Percentiles rank a stretch among this genome's conserved stretches.
Evolutionary conservation across 1,284 basidiomycete species (phyloP).

Genomic region (Naganishia albida): DNA sequence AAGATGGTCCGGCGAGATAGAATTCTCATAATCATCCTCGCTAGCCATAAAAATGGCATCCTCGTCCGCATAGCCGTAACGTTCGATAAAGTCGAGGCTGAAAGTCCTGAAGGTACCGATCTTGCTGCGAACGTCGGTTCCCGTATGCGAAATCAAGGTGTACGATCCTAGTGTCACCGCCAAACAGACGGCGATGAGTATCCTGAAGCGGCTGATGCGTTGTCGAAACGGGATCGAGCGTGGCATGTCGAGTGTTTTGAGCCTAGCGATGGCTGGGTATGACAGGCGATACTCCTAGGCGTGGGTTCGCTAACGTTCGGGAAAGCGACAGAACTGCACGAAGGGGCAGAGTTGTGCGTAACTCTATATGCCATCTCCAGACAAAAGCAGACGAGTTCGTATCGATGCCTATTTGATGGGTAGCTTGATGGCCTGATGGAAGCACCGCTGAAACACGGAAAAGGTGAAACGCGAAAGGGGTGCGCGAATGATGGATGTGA

Average conservation of each 20-base stretch:
- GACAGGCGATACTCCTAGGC: neutral
- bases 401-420: no score
- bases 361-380: no score
- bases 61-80: conserved; percentile 12
- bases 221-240: conserved; percentile 5
- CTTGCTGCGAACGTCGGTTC: neutral
- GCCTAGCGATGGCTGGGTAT: neutral
- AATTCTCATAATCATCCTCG: neutral
- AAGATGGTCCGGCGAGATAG: neutral
- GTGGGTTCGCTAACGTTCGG: no score
- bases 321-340: no score
- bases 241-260: neutral
- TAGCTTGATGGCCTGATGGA: no score
- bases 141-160: neutral
- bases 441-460: no score
- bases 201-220: neutral
- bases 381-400: no score
- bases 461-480: no score
- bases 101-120: conserved; percentile 3
- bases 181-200: neutral
- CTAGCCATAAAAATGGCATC: neutral
- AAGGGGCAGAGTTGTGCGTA: no score
- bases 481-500: no score
- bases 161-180: neutral
- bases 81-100: conserved; percentile 7